Evolutionary conservation across 106 monocot species (phyloP).

Genomic region (Dactylorhiza incarnata): DNA sequence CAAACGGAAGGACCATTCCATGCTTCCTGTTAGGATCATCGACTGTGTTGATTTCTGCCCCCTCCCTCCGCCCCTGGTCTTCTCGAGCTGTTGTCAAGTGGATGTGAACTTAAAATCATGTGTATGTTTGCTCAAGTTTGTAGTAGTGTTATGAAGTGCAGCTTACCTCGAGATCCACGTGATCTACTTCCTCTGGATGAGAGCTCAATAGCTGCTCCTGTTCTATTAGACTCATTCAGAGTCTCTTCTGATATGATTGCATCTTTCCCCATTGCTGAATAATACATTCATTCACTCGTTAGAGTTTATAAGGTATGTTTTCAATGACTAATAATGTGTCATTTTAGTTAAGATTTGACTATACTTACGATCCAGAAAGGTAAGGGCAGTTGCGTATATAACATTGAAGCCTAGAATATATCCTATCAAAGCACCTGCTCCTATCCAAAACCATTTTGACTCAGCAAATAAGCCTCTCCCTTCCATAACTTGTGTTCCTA

Average conservation of each 20-base stretch:
- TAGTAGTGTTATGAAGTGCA: background rate
- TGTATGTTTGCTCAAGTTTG: background rate
- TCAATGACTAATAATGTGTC: background rate
- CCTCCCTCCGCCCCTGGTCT: background rate
- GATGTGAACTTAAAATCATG: conserved; percentile 4
- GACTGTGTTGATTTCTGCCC: conserved; percentile 3
- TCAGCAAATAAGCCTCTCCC: conserved; percentile 15
- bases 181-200: conserved; percentile 12
- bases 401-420: conserved; percentile 27
- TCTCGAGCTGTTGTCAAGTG: conserved; percentile 1
- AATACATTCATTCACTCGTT: background rate
- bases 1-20: conserved; percentile 59
- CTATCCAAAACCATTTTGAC: conserved; percentile 31
- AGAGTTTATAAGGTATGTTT: background rate
- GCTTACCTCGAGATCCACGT: background rate
- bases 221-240: conserved; percentile 14
- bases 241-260: conserved; percentile 27
- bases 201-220: conserved; percentile 1
- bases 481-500: conserved; percentile 12
- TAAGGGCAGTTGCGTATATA: conserved; percentile 14
- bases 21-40: conserved; percentile 29
- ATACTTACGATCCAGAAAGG: conserved; percentile 26
- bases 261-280: conserved; percentile 24
- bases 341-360: background rate
- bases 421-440: conserved; percentile 21